Conservation (phyloP, 768 basidiomycete genomes). For the Mycena metata region DNA sequence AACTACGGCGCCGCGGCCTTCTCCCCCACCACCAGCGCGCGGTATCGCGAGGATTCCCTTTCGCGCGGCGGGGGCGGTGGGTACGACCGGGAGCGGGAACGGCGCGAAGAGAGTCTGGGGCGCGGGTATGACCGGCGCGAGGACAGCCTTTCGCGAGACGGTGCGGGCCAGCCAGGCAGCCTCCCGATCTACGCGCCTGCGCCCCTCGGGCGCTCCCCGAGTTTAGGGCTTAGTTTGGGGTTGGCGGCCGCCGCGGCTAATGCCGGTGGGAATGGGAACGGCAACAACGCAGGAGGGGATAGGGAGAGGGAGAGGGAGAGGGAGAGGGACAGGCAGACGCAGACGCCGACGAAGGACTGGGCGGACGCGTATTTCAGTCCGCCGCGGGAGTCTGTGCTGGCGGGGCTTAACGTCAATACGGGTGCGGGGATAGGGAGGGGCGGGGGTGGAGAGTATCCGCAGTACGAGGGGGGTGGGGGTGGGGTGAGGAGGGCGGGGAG, state of each 20-base stretch:
- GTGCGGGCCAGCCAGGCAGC: conserved; percentile 58
- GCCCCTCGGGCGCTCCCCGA: conserved; percentile 74
- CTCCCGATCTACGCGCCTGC: conserved; percentile 78
- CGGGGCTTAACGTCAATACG: conserved; percentile 37
- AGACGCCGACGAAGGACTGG: neutral
- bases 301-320: neutral
- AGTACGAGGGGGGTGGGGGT: too few species aligned
- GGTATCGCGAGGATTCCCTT: too few species aligned
- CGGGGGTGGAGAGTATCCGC: neutral
- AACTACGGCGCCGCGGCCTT: too few species aligned
- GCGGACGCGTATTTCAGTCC: conserved; percentile 37
- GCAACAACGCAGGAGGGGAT: neutral
- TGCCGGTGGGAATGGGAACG: neutral
- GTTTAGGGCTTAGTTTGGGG: conserved; percentile 39
- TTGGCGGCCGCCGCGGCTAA: neutral
- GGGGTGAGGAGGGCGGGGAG: too few species aligned
- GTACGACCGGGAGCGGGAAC: too few species aligned
- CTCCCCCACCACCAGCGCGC: too few species aligned
- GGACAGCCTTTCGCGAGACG: neutral
- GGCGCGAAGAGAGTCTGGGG: too few species aligned
- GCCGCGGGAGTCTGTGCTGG: neutral
- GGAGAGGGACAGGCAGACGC: neutral
- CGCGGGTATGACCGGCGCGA: too few species aligned
- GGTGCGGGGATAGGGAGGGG: neutral
- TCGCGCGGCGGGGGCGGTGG: too few species aligned